Conservation (phyloP, 2,329 filamentous ascomycete genomes). For the Calonectria honghensis region DNA sequence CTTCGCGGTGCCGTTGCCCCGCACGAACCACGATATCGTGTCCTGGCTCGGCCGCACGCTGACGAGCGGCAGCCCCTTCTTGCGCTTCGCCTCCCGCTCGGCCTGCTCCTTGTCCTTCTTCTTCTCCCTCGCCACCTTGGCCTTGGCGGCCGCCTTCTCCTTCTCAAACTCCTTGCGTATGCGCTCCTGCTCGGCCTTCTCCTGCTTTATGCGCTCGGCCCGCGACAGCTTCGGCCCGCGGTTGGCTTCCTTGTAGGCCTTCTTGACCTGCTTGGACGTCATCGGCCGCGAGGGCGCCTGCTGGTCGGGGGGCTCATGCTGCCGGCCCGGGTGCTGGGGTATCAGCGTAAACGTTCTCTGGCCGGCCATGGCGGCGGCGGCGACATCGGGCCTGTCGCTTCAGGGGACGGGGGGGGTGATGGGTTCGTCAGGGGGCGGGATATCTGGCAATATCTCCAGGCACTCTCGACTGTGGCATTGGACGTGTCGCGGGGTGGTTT, state of each 20-base stretch:
- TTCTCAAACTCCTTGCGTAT: constrained; percentile 72
- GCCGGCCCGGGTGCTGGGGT: constrained; percentile 56
- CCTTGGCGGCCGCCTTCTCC: constrained; percentile 68
- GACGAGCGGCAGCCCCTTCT: constrained; percentile 72
- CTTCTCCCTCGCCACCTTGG: constrained; percentile 70
- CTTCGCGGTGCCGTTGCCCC: constrained; percentile 57
- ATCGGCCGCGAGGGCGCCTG: constrained; percentile 56
- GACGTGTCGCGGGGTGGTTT: constrained; percentile 40
- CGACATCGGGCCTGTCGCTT: constrained; percentile 44
- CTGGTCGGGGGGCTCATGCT: constrained; percentile 45
- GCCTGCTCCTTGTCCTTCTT: constrained; percentile 73
- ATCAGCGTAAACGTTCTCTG: constrained; percentile 68
- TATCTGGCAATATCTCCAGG: constrained; percentile 7
- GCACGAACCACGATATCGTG: constrained; percentile 73
- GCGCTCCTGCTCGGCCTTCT: constrained; percentile 72
- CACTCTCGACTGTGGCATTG: constrained; percentile 8
- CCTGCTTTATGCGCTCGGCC: constrained; percentile 62
- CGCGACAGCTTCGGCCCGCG: constrained; percentile 61
- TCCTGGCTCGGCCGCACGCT: constrained; percentile 74
- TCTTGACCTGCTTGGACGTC: constrained; percentile 65
- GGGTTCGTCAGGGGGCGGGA: neutral
- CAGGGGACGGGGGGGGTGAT: neutral
- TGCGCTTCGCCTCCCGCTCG: constrained; percentile 70
- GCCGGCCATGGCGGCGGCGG: constrained; percentile 58
- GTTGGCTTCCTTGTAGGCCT: constrained; percentile 61